Evolutionary conservation across 148 eudicot genomes (phyloP), one percentile per base, ranked within the genome.

Genomic region (Heliosperma pusillum): DNA sequence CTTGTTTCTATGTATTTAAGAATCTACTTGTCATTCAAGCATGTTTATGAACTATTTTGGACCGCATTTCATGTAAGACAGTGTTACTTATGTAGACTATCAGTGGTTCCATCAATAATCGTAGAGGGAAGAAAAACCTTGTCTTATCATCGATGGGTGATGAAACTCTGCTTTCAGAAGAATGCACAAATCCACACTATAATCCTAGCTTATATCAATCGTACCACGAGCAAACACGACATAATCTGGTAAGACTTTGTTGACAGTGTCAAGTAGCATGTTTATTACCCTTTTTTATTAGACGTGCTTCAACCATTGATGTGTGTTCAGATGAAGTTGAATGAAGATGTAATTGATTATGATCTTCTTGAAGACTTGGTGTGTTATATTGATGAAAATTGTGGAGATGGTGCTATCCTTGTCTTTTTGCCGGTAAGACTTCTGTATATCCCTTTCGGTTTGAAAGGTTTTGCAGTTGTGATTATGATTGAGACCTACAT

Each of bases 291-390:
- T 22, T 29, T 64, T 62, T 12, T 71, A 20, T 42, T 75, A 59
- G 58, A 40, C 44, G 42, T 71, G 57, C 65, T 76, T 70, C 22
- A 71, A 15, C 78, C 17, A 65, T 17, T 25, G 57, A 11, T 40
- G 82, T 63, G 22, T 76, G 61, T 69, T 65, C 92, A 95, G 98
- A 90, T 76, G 85, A 90, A 78, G 80, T 76, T 95, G 82, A 89
- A 95, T 79, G 98, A 95, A 90, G 97, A 90, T 77, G 81, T 89
- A 50, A 92, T 95, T 85, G 98, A 95, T 83, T 95, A 89, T 82
- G 98, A 95, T 88, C 83, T 95, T 84, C 91, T 95, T 77, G 97
- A 95, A 83, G 98, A 95, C 80, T 83, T 95, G 88, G 92, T 95
- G 55, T 88, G 90, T 78, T 81, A 89, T 80, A 86, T 95, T 81